Base-by-base conservation (phyloP, 2,329 filamentous ascomycete genomes). In the Fusarium sarcochroum region DNA sequence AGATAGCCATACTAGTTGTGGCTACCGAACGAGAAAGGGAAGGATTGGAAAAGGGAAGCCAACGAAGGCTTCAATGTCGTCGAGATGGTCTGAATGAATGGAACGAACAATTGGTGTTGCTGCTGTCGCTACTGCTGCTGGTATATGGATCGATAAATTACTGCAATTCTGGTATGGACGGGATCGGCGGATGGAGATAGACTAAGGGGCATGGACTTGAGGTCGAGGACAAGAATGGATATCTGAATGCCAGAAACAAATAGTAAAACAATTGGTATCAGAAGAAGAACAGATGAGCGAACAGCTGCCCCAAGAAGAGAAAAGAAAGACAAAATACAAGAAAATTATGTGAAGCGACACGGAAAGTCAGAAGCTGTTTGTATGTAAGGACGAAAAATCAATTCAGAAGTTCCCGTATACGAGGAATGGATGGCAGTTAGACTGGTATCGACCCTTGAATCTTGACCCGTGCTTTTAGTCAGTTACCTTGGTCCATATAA, bases 1-100 rank as follows among this genome's bases (percentile, higher is more conserved):
- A 60, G 30, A 76, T 60, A 48, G 70, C 69, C 72, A 74, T 74
- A 17, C 18, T 65, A 23, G 48, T 50, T 45, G 21, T 41, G 37
- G 47, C 60, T 48, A 41, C 40, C 42, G 41, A 44, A 21, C 51
- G 30, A 25, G 32, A 15, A 27, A 53, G 63, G 17, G 40, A 46
- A 34, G 34, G 25, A 18, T 44, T 32, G 40, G 48, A 64, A 55
- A 15, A 18, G 21, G 11, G 48, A 51, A 64, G 45, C 41, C 42
- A 52, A 38, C 14, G 21, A 20, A 38, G 48, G 49, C 40, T 57
- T 41, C 38, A 50, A n/a, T 50, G 25, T n/a, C 20, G 21, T 21
- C 21, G 18, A n/a, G 25, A n/a, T 34, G 23, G 35, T 21, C 49
- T 30, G 23, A 56, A 51, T 6, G 51, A 63, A 52, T 23, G 44